A percentile compares a stretch with the other conserved stretches of the same genome.
Evolutionary conservation across 2,329 filamentous ascomycete species (phyloP).

Genomic region (Sporothrix curviconia): DNA sequence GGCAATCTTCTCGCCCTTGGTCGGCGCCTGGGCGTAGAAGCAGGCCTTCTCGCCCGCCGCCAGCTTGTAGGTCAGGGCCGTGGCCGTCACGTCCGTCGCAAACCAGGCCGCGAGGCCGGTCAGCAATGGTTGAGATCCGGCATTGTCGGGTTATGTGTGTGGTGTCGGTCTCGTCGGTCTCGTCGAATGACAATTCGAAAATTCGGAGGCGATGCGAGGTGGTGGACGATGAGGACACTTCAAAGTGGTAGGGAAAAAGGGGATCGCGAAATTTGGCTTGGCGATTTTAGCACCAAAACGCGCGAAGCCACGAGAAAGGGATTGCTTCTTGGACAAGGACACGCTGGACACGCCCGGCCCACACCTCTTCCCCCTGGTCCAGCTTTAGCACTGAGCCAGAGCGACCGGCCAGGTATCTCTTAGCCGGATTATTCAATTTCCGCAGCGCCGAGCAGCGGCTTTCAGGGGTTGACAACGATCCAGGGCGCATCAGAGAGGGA

Average conservation of each 20-base stretch:
- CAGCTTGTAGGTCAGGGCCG: constrained; percentile 90
- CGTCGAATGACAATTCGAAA: neutral
- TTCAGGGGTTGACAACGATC: no score
- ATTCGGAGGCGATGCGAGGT: neutral
- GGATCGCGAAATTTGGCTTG: no score
- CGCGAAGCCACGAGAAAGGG: constrained; percentile 14
- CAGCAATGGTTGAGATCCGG: constrained; percentile 54
- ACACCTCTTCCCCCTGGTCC: neutral
- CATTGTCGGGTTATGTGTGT: constrained; percentile 43
- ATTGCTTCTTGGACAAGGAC: constrained; percentile 17
- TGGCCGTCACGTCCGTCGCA: constrained; percentile 68
- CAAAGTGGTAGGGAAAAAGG: neutral
- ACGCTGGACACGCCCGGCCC: constrained; percentile 13
- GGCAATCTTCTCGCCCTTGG: constrained; percentile 79
- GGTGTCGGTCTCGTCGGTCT: neutral
- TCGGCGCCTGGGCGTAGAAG: constrained; percentile 78
- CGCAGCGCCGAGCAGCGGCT: neutral
- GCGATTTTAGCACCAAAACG: neutral
- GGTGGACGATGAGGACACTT: neutral
- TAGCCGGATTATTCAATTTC: constrained; percentile 13
- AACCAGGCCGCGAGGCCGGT: constrained; percentile 66
- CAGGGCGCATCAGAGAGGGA: no score
- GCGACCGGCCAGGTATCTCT: neutral
- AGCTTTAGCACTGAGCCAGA: no score
- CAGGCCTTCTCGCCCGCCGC: constrained; percentile 88